A percentile compares a stretch with the other conserved stretches of the same genome.
These are phyloP conservation scores for Penicillium sclerotigenum DNA, from an alignment of 2,329 filamentous ascomycete species.

Conservation along the genomic window DNA sequence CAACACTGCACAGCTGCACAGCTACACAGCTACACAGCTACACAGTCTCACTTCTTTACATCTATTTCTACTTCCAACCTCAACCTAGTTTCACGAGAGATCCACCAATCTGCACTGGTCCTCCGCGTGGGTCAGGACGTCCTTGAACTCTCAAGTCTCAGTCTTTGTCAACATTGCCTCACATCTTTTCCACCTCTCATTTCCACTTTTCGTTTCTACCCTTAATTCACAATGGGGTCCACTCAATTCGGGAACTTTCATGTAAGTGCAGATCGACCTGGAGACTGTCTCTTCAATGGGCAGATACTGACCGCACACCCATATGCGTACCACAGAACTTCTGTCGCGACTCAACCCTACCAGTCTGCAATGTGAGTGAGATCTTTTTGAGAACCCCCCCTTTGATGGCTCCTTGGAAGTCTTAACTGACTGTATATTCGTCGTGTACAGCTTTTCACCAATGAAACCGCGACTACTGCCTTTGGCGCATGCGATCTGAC, in stretches of 20 bases:
- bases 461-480: slow-evolving; percentile 59
- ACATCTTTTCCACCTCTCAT: slow-evolving; percentile 6
- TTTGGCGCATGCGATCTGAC: slow-evolving; percentile 68
- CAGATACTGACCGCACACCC: slow-evolving; percentile 23
- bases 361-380: slow-evolving; percentile 74
- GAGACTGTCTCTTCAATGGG: slow-evolving; percentile 8
- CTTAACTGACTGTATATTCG: slow-evolving; percentile 18
- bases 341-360: slow-evolving; percentile 78
- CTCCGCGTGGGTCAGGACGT: slow-evolving; percentile 11
- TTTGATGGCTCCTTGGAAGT: neutral
- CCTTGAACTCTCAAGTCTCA: neutral
- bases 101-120: slow-evolving; percentile 1
- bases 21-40: neutral
- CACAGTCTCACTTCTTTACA: neutral
- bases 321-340: slow-evolving; percentile 59
- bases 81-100: neutral
- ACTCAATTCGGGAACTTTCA: slow-evolving; percentile 59
- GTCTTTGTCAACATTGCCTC: slow-evolving; percentile 9
- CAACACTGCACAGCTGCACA: neutral
- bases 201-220: neutral
- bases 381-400: neutral
- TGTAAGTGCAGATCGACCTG: slow-evolving; percentile 39
- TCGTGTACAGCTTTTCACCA: slow-evolving; percentile 59
- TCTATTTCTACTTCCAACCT: neutral
- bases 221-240: slow-evolving; percentile 42